Evolutionary conservation across 345 rosid genomes (phyloP).

Genomic region (Pistacia integerrima): DNA sequence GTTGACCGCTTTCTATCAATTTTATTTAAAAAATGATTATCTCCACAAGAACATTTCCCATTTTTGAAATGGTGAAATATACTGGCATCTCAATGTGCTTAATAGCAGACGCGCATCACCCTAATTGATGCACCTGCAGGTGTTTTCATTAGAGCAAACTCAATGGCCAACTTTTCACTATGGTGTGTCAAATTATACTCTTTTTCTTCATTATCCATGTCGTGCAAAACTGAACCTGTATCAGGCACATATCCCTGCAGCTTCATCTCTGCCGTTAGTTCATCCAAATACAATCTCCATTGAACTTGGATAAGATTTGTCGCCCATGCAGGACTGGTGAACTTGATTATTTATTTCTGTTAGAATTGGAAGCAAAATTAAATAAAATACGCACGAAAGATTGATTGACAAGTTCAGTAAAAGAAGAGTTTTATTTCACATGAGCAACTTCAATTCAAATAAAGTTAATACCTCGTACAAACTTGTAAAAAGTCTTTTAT

Average conservation of each 20-base stretch:
- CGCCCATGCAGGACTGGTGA: constrained; percentile 61
- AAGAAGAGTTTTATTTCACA: no score
- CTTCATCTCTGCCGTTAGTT: constrained; percentile 65
- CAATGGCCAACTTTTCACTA: constrained; percentile 80
- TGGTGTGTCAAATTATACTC: constrained; percentile 67
- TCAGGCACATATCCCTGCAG: constrained; percentile 68
- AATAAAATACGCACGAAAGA: no score
- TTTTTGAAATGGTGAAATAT: constrained; percentile 81
- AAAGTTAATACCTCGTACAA: no score
- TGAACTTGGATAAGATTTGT: constrained; percentile 56
- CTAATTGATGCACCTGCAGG: constrained; percentile 61
- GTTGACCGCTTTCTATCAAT: no score
- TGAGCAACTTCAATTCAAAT: no score
- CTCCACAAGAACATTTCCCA: constrained; percentile 67
- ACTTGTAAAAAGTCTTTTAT: no score
- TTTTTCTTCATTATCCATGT: constrained; percentile 79
- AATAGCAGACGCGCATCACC: constrained; percentile 76
- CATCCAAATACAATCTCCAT: constrained; percentile 63
- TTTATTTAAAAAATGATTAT: no score
- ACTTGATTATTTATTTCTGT: constrained; percentile 45
- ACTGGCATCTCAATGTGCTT: constrained; percentile 74
- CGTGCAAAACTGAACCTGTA: constrained; percentile 62
- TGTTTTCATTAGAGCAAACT: constrained; percentile 59
- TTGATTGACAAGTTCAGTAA: no score
- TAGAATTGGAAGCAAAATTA: no score